Evolutionary conservation across 495 filamentous ascomycete species (phyloP), one percentile per base, ranked within the genome.

Genomic region (Friedmanniomyces simplex): DNA sequence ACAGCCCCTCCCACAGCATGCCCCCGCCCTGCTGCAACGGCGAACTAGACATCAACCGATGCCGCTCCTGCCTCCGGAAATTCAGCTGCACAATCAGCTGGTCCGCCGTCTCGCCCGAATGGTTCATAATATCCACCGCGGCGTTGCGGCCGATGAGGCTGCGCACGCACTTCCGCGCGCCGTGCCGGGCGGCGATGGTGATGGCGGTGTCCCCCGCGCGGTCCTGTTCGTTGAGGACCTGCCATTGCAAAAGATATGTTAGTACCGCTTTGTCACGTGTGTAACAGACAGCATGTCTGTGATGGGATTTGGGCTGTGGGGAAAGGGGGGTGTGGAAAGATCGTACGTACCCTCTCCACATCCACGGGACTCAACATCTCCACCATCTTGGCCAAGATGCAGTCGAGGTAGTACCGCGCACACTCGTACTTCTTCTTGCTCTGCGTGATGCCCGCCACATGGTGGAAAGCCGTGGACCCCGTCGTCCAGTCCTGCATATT

Each of bases 381-480:
- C 54, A 79, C 77, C 24, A 98, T 74, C 69, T 84, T 91, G 69
- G 91, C 86, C 28, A 96, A 76, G n/a, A 96, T 78, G 52, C 85
- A 81, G 65, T 96, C 91, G 32, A 95, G 80, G 68, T 98, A 98
- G 66, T 97, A 96, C 16, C 87, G 81, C 20, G 89, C 87, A 61
- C 83, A 90, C 25, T 85, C 83, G 66, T 86, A 85, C 67, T 89
- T 95, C 41, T 81, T 83, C 34, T 84, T 82, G 55, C 82, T 85
- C 50, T 78, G 79, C 34, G 90, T 95, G 53, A 88, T 89, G 59
- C 84, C 84, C 7, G 89, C 85, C 36, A 93, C 89, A 63, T 97
- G 93, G 63, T 98, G 93, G 61, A 98, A 89, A 50, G 94, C 84
- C 0, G 89, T 96, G 55, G 81, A 84, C 8, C 86, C 83, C 34